These are phyloP conservation scores for Rubia yunnanensis DNA, from an alignment of 257 asterid species.

Conservation along the genomic window DNA sequence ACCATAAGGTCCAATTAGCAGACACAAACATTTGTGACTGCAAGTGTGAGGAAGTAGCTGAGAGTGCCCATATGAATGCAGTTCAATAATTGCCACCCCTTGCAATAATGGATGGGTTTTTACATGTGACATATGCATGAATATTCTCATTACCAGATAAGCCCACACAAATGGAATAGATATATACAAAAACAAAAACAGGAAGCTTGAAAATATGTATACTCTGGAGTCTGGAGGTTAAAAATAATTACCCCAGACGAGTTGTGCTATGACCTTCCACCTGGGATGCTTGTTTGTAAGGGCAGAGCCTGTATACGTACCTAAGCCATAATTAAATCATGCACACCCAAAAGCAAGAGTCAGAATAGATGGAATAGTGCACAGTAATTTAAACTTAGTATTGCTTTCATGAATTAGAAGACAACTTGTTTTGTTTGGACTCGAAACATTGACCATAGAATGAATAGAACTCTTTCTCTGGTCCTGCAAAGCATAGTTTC, in stretches of 20 bases:
- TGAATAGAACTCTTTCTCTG: slow-evolving; percentile 85
- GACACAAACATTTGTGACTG: neutral
- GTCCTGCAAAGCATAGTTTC: slow-evolving; percentile 51
- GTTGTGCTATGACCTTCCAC: slow-evolving; percentile 89
- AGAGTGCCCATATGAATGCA: neutral
- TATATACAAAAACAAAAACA: neutral
- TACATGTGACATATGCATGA: neutral
- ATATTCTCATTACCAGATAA: neutral
- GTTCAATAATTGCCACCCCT: neutral
- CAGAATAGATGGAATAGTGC: slow-evolving; percentile 10
- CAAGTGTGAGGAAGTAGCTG: too few species aligned
- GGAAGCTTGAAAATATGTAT: neutral
- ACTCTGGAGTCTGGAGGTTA: neutral
- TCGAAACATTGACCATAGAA: slow-evolving; percentile 91
- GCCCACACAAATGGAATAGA: neutral
- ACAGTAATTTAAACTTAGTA: slow-evolving; percentile 2
- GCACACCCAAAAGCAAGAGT: slow-evolving; percentile 13
- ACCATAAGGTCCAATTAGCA: neutral
- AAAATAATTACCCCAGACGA: slow-evolving; percentile 74
- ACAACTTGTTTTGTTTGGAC: slow-evolving; percentile 82
- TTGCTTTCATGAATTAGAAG: slow-evolving; percentile 15
- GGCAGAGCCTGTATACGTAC: slow-evolving; percentile 86
- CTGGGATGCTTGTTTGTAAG: slow-evolving; percentile 88
- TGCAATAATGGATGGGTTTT: neutral
- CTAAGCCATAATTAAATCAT: slow-evolving; percentile 34